Evolutionary conservation across 805 yeast species (phyloP).

Genomic region (Hanseniaspora guilliermondii): DNA sequence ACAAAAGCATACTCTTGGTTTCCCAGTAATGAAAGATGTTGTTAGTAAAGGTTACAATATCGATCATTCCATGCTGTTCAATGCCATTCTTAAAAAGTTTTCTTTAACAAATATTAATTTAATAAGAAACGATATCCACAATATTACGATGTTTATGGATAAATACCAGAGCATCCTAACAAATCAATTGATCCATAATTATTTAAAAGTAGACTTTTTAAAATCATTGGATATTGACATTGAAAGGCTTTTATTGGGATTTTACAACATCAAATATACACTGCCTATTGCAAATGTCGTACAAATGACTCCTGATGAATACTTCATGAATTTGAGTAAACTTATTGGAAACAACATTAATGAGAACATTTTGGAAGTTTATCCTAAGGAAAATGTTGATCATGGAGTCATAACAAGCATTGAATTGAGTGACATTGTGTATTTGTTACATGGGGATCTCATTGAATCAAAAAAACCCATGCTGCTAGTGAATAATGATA

Average conservation of each 20-base stretch:
- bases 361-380: not conserved
- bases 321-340: not conserved
- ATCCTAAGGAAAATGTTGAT: not conserved
- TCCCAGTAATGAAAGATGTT: not conserved
- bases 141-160: conserved; percentile 1
- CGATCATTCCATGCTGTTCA: not conserved
- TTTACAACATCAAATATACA: conserved; percentile 8
- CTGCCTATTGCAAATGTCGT: conserved; percentile 3
- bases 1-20: not conserved
- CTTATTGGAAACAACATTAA: not conserved
- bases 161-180: conserved; percentile 4
- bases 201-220: conserved; percentile 6
- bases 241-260: not conserved
- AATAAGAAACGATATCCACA: conserved; percentile 10
- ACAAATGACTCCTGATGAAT: conserved; percentile 12
- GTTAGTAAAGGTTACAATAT: not conserved
- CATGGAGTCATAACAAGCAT: not conserved
- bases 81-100: conserved; percentile 2
- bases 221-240: not conserved
- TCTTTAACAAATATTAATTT: not conserved
- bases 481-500: not conserved
- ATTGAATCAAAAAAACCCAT: not conserved
- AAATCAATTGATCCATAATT: conserved; percentile 2
- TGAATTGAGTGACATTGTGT: conserved; percentile 3
- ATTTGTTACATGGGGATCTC: not conserved